Conservation (phyloP, 192 early-diverging fungal genomes). For the Pilaira anomala region DNA sequence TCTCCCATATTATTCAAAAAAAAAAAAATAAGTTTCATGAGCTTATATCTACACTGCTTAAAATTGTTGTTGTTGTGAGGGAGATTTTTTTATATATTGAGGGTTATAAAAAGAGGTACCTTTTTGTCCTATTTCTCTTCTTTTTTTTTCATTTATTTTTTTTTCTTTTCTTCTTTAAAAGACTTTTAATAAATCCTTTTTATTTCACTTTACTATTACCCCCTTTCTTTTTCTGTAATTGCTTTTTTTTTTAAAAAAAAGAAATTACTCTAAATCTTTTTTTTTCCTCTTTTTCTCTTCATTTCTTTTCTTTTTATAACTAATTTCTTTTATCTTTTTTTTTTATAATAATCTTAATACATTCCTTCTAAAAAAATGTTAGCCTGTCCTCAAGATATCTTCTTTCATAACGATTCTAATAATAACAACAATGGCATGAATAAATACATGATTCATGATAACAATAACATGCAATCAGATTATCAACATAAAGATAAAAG, state of each 20-base stretch:
- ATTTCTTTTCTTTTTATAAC: neutral
- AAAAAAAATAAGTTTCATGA: too few relatives aligned
- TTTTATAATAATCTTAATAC: conserved; percentile 21
- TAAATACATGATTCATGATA: neutral
- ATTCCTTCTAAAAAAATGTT: conserved; percentile 18
- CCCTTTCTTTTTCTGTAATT: neutral
- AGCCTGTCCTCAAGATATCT: conserved; percentile 27
- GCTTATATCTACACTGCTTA: too few relatives aligned
- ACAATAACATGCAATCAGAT: neutral
- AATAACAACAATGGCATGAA: neutral
- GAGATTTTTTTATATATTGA: too few relatives aligned
- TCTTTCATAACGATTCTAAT: conserved; percentile 17
- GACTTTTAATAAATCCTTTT: neutral
- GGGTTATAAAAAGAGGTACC: neutral
- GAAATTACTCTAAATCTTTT: too few relatives aligned
- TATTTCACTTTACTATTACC: neutral
- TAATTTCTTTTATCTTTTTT: neutral
- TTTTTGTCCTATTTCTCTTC: neutral
- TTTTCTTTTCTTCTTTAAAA: too few relatives aligned
- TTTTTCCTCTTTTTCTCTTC: too few relatives aligned
- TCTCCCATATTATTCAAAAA: too few relatives aligned
- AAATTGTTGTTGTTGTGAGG: too few relatives aligned
- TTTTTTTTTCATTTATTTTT: too few relatives aligned
- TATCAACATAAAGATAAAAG: conserved; percentile 1
- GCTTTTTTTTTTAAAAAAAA: conserved; percentile 3